A percentile compares a stretch with the other conserved stretches of the same genome.
Evolutionary conservation across 2,329 filamentous ascomycete species (phyloP).

Genomic region (Cladosporium sp.): DNA sequence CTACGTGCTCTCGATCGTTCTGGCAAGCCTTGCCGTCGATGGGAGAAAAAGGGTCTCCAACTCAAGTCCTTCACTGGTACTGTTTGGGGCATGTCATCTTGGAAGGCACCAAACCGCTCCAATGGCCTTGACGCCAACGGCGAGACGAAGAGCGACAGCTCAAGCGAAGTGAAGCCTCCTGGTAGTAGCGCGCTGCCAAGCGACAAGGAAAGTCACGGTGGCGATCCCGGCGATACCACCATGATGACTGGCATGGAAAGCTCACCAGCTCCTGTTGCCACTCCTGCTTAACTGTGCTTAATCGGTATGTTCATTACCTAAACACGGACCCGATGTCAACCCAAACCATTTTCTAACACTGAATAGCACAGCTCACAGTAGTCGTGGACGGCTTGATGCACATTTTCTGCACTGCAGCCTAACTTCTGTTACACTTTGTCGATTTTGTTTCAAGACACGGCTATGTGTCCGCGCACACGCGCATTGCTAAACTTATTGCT

Average conservation of each 20-base stretch:
- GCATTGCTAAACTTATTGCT: background rate
- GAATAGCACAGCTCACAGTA: background rate
- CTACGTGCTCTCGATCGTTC: constrained; percentile 90
- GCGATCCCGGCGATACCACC: constrained; percentile 43
- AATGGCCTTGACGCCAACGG: constrained; percentile 63
- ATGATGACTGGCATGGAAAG: constrained; percentile 38
- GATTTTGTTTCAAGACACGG: background rate
- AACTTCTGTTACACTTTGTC: background rate
- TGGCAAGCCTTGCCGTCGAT: constrained; percentile 88
- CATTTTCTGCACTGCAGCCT: background rate
- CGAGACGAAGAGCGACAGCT: constrained; percentile 61
- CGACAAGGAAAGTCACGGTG: constrained; percentile 60
- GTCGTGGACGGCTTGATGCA: background rate
- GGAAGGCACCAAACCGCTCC: constrained; percentile 66
- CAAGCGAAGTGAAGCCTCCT: constrained; percentile 58
- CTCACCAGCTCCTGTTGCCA: constrained; percentile 40
- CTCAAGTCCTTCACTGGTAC: constrained; percentile 93
- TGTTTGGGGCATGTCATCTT: constrained; percentile 77
- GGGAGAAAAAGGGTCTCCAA: constrained; percentile 78
- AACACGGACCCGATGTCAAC: background rate
- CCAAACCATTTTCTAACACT: background rate
- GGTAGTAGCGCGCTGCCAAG: constrained; percentile 61
- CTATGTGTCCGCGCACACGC: background rate
- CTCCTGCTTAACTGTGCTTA: constrained; percentile 35
- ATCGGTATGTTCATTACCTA: background rate